These are phyloP conservation scores for Coniochaeta prunicola DNA, from an alignment of 2,329 filamentous ascomycete species.

Conservation along the genomic window DNA sequence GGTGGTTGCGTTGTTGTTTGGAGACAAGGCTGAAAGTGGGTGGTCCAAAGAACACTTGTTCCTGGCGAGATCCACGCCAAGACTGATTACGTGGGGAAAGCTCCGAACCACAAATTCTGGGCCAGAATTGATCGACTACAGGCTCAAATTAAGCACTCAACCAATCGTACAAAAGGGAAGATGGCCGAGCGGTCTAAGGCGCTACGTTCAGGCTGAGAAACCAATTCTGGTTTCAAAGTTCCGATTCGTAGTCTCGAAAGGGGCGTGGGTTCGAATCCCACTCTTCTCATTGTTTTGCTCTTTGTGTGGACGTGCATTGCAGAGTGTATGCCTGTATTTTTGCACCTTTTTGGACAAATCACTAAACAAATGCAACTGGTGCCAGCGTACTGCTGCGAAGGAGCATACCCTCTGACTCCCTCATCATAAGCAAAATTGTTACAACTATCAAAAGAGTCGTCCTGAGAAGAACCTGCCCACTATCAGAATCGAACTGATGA, in stretches of 20 bases:
- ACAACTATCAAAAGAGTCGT: not conserved
- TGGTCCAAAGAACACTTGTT: conserved; percentile 4
- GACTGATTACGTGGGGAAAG: conserved; percentile 2
- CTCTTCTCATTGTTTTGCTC: not conserved
- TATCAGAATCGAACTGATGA: conserved; percentile 1
- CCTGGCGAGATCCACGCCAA: not conserved
- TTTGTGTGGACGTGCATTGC: not conserved
- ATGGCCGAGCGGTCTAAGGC: conserved; percentile 1
- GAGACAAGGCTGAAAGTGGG: not conserved
- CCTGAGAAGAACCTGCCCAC: not conserved
- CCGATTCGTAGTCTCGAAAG: not conserved
- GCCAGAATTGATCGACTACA: not conserved
- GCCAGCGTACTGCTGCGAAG: not conserved
- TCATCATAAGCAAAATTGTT: not conserved
- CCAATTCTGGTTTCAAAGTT: not conserved
- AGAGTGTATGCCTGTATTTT: no score
- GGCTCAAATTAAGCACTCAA: not conserved
- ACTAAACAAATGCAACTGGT: not conserved
- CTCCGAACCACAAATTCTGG: not conserved
- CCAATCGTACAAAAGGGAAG: not conserved
- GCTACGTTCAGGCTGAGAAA: not conserved
- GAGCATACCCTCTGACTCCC: not conserved
- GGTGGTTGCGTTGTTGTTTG: not conserved
- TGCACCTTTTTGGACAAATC: not conserved
- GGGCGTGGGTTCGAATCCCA: conserved; percentile 1